Percentiles rank a stretch among this genome's conserved stretches.
Conservation (phyloP, 1,284 basidiomycete genomes). For the Fomitiporia mediterranea region DNA sequence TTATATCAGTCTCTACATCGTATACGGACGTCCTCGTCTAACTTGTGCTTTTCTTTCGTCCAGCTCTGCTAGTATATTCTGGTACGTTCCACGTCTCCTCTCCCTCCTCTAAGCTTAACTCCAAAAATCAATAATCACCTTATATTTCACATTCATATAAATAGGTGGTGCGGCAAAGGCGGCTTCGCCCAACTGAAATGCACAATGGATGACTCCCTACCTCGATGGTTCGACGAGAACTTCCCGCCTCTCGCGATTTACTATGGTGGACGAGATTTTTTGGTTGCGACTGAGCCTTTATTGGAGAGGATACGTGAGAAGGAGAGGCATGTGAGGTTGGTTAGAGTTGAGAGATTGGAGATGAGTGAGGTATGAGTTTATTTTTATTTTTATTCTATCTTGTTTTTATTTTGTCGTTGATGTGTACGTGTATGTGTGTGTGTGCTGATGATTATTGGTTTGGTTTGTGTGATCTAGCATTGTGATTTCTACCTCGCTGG, state of each 20-base stretch:
- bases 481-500: constrained; percentile 32
- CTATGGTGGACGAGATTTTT: constrained; percentile 44
- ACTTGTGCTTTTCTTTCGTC: neutral
- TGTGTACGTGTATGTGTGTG: too few relatives aligned
- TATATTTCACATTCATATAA: neutral
- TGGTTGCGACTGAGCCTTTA: constrained; percentile 44
- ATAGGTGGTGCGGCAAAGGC: constrained; percentile 50
- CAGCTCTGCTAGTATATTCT: constrained; percentile 43
- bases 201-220: constrained; percentile 43
- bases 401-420: too few relatives aligned
- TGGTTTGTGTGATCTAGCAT: constrained; percentile 23
- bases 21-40: too few relatives aligned
- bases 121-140: neutral
- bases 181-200: constrained; percentile 55
- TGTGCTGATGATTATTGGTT: constrained; percentile 7
- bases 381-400: neutral
- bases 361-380: constrained; percentile 35
- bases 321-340: constrained; percentile 44
- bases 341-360: constrained; percentile 46
- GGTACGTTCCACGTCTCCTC: constrained; percentile 28
- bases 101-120: too few relatives aligned
- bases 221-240: constrained; percentile 48
- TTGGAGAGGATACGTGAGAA: constrained; percentile 40
- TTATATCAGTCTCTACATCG: neutral
- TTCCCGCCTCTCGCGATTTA: constrained; percentile 56